Evolutionary conservation across 1,284 basidiomycete species (phyloP).

Genomic region (Boletus austroedulis): DNA sequence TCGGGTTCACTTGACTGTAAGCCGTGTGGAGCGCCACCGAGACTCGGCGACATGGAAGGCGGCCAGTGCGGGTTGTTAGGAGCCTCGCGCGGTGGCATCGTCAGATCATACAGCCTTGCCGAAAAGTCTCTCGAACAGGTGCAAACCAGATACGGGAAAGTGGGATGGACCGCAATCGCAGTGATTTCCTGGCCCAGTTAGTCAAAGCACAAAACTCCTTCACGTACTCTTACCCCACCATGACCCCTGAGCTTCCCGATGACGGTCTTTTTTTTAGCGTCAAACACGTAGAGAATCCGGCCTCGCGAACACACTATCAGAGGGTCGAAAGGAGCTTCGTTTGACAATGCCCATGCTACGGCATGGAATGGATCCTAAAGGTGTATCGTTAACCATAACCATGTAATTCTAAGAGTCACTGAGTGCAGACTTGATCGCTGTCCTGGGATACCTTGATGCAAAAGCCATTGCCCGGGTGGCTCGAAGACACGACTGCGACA

Average conservation of each 20-base stretch:
- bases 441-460: conserved; percentile 31
- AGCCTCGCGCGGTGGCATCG: conserved; percentile 34
- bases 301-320: conserved; percentile 52
- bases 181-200: conserved; percentile 54
- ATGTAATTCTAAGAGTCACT: background rate
- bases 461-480: conserved; percentile 31
- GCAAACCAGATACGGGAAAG: conserved; percentile 54
- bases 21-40: conserved; percentile 68
- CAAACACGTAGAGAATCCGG: conserved; percentile 53
- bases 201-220: conserved; percentile 3
- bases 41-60: conserved; percentile 47
- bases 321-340: conserved; percentile 47
- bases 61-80: conserved; percentile 59
- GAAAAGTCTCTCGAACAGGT: conserved; percentile 69
- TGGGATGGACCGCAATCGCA: conserved; percentile 60
- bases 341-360: conserved; percentile 57
- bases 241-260: conserved; percentile 59
- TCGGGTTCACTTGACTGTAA: conserved; percentile 57
- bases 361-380: conserved; percentile 25
- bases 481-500: conserved; percentile 35
- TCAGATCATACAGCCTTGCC: conserved; percentile 61
- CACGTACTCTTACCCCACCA: conserved; percentile 54
- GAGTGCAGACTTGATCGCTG: conserved; percentile 18
- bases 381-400: conserved; percentile 6
- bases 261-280: conserved; percentile 40